Percentiles rank a stretch among this genome's conserved stretches.
phyloP scores from a whole-genome alignment of 768 basidiomycete genomes.

The Sporobolomyces phaffii region DNA sequence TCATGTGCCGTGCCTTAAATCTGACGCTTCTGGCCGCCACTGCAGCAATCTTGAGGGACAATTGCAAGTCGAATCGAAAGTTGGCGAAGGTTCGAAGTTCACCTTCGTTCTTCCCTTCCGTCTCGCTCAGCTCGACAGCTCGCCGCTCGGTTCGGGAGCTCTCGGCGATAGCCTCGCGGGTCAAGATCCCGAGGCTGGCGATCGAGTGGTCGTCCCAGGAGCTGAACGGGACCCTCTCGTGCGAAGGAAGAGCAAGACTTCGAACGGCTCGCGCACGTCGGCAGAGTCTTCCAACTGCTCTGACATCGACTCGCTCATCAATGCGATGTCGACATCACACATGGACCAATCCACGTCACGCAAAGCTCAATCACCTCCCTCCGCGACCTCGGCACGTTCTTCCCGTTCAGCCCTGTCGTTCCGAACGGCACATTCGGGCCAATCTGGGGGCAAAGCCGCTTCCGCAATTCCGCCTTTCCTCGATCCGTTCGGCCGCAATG shows the following conservation, averaged over 20 bases:
- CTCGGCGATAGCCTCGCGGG: not conserved
- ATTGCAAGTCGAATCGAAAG: slow-evolving; percentile 66
- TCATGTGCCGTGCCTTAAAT: no score
- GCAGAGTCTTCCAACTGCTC: slow-evolving; percentile 35
- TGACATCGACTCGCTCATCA: slow-evolving; percentile 48
- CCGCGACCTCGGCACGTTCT: slow-evolving; percentile 43
- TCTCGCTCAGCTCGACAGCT: slow-evolving; percentile 44
- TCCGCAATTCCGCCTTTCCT: not conserved
- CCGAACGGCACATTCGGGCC: slow-evolving; percentile 13
- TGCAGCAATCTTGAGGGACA: slow-evolving; percentile 64
- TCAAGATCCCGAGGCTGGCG: not conserved
- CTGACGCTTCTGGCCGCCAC: no score
- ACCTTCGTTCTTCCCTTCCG: slow-evolving; percentile 65
- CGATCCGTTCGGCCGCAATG: not conserved
- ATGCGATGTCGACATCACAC: slow-evolving; percentile 45
- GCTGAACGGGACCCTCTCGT: not conserved
- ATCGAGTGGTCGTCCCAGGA: not conserved
- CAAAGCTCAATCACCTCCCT: slow-evolving; percentile 42
- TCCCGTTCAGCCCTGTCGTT: slow-evolving; percentile 40
- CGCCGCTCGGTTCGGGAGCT: not conserved
- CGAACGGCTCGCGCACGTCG: slow-evolving; percentile 12
- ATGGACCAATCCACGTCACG: slow-evolving; percentile 38
- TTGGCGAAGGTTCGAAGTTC: slow-evolving; percentile 64
- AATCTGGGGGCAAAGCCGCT: not conserved
- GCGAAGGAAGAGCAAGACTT: slow-evolving; percentile 9